Base-by-base conservation (phyloP, 495 filamentous ascomycete species). In the Aspergillus affinis region DNA sequence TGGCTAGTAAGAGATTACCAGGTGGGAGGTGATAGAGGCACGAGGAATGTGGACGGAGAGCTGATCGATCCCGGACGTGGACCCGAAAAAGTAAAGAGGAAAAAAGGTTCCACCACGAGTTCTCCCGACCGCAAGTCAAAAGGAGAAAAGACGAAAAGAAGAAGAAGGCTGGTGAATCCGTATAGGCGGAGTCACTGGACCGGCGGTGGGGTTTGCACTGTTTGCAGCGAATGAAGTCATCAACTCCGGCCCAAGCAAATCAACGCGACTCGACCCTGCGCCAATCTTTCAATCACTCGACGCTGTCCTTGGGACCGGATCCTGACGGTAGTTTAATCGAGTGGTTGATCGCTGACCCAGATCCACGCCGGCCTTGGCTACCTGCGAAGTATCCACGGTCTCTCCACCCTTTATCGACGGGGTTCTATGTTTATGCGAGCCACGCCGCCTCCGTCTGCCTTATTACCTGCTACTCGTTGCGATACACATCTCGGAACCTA, bases 181-280 rank as follows among this genome's bases (percentile, higher is more conserved):
- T 26, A 20, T 58, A 20, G 20, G 21, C 19, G 20, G 18, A 58
- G 55, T 54, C 46, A 27, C 36, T 46, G 41, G 54, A 57, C 59
- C 54, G 51, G 54, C 54, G 55, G 62, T 55, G 59, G 62, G 50
- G 60, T 75, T 72, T 75, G 74, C 72, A 72, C 49, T 70, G 73
- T 76, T 75, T 76, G 73, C 36, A 41, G 10, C 36, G 8, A 26
- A 61, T 61, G 54, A 61, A 50, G 55, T 61, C 60, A 61, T 61
- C 26, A 54, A 27, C 51, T 17, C 27, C 36, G 36, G 59, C 48
- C 44, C 45, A 41, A 41, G 36, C 36, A 41, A 41, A 41, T 41
- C 36, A 41, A 41, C 36, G 36, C 36, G 36, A 41, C 36, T 32
- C 6, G 29, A 41, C 36, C 36, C 36, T 41, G 8, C 13, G 36